A percentile compares a stretch with the other conserved stretches of the same genome.
Evolutionary conservation across 805 yeast species (phyloP).

Genomic region (Cephaloascus albidus): DNA sequence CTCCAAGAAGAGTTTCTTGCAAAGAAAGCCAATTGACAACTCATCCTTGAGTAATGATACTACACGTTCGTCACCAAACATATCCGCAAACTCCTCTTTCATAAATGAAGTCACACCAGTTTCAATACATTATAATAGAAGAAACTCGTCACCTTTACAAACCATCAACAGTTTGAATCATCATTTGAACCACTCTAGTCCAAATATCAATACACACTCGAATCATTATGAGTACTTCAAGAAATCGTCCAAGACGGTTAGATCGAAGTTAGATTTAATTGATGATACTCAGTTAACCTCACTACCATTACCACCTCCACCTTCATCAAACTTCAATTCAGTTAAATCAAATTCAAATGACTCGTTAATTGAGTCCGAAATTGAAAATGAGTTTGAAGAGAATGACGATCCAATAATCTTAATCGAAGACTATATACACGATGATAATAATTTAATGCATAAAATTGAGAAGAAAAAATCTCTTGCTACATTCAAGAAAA

Average conservation of each 20-base stretch:
- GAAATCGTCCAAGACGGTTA: neutral
- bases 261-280: conserved; percentile 36
- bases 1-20: neutral
- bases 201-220: neutral
- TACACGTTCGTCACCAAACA: neutral
- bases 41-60: neutral
- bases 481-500: conserved; percentile 26
- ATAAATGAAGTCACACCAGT: neutral
- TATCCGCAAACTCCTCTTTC: neutral
- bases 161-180: neutral
- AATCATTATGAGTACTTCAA: neutral
- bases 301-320: conserved; percentile 44
- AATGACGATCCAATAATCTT: conserved; percentile 3
- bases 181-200: neutral
- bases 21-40: neutral
- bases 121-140: neutral
- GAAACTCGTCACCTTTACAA: neutral
- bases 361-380: conserved; percentile 3
- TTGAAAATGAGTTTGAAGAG: conserved; percentile 1
- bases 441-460: neutral
- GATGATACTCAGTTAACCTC: conserved; percentile 41
- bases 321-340: conserved; percentile 8
- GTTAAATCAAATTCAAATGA: conserved; percentile 7
- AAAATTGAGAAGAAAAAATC: conserved; percentile 18
- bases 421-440: conserved; percentile 3